Evolutionary conservation across 2,329 filamentous ascomycete genomes (phyloP).

Genomic region (Xylaria sp.): DNA sequence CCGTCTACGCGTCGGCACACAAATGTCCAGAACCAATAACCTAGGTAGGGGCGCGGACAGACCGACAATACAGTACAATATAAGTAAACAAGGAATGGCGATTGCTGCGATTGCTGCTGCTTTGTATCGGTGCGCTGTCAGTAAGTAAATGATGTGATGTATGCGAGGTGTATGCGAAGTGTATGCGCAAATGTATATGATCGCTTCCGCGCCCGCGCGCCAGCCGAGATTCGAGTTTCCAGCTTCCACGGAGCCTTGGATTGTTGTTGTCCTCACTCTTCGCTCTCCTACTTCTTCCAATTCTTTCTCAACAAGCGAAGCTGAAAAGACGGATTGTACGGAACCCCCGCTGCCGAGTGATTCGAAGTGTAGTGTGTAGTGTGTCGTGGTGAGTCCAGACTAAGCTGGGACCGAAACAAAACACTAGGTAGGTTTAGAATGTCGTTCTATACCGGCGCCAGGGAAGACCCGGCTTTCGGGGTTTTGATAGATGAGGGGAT

Average conservation of each 20-base stretch:
- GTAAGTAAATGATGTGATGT: too few species aligned
- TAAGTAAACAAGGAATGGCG: constrained; percentile 7
- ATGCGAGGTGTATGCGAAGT: too few species aligned
- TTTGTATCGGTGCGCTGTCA: constrained; percentile 14
- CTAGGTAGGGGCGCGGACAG: not conserved
- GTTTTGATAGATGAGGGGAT: constrained; percentile 38
- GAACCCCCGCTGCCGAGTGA: constrained; percentile 7
- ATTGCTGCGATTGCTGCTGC: not conserved
- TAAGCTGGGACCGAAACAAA: constrained; percentile 11
- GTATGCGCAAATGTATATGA: not conserved
- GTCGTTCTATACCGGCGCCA: constrained; percentile 35
- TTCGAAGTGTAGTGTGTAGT: constrained; percentile 1
- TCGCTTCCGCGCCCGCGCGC: constrained; percentile 24
- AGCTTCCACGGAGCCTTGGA: not conserved
- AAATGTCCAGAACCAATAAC: not conserved
- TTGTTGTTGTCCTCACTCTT: not conserved
- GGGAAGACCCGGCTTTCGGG: constrained; percentile 38
- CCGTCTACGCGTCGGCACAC: constrained; percentile 7
- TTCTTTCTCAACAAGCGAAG: constrained; percentile 9
- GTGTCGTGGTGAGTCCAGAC: constrained; percentile 15
- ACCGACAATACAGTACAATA: not conserved
- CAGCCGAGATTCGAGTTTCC: not conserved
- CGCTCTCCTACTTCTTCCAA: not conserved
- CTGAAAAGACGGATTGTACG: constrained; percentile 10
- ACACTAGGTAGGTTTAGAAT: constrained; percentile 5